Conservation (phyloP, 306 rosid species). For the Cucurbita moschata region DNA sequence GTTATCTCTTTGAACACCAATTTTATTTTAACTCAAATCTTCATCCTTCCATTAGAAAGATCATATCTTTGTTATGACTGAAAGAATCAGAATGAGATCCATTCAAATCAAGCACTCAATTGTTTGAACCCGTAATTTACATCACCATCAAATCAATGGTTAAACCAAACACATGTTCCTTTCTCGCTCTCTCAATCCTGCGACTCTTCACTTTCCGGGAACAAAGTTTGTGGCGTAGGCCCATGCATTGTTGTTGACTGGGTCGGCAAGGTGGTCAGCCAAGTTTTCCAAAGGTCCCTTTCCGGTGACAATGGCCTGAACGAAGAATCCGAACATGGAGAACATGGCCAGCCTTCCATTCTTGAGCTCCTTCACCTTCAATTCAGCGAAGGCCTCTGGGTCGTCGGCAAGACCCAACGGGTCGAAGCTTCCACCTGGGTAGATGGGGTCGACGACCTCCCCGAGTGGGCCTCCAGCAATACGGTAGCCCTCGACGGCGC, state of each 20-base stretch:
- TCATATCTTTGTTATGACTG: neutral
- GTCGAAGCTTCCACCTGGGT: slow-evolving; percentile 98
- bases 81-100: neutral
- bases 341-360: slow-evolving; percentile 89
- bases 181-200: neutral
- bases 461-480: slow-evolving; percentile 89
- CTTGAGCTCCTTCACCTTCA: slow-evolving; percentile 86
- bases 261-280: slow-evolving; percentile 87
- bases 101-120: neutral
- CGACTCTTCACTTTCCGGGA: slow-evolving; percentile 74
- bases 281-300: slow-evolving; percentile 84
- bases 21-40: too few relatives aligned
- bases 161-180: neutral
- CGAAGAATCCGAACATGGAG: slow-evolving; percentile 90
- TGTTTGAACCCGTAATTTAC: neutral
- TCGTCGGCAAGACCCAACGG: slow-evolving; percentile 88
- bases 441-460: slow-evolving; percentile 67
- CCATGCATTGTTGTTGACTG: slow-evolving; percentile 97
- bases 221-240: slow-evolving; percentile 82
- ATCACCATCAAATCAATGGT: neutral
- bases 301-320: slow-evolving; percentile 84
- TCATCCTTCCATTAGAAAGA: neutral
- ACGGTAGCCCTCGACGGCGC: slow-evolving; percentile 80
- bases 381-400: slow-evolving; percentile 87
- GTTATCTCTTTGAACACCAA: too few relatives aligned